A percentile compares a stretch with the other conserved stretches of the same genome.
phyloP scores from a whole-genome alignment of 2,329 filamentous ascomycete species.

The Sporothrix sp. region DNA sequence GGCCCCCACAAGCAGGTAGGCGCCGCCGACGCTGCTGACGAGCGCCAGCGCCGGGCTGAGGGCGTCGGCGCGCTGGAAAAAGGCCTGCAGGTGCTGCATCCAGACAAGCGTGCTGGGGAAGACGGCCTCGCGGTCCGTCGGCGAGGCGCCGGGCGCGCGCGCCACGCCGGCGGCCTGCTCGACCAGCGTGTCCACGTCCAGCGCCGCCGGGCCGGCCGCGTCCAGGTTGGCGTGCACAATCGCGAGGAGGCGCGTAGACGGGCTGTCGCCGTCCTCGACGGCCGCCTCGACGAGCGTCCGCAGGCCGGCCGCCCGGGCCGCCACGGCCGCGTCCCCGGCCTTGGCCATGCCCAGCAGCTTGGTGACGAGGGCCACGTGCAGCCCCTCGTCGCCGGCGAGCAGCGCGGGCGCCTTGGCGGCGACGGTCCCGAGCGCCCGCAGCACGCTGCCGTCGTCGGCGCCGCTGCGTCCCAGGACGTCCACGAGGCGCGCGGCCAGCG shows the following conservation, averaged over 20 bases:
- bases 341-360: slow-evolving; percentile 47
- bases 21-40: slow-evolving; percentile 61
- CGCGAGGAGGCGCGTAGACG: slow-evolving; percentile 33
- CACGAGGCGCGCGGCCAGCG: slow-evolving; percentile 24
- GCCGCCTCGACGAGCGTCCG: slow-evolving; percentile 36
- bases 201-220: slow-evolving; percentile 36
- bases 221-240: slow-evolving; percentile 49
- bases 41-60: slow-evolving; percentile 60
- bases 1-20: slow-evolving; percentile 46
- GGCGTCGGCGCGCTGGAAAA: slow-evolving; percentile 34
- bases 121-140: slow-evolving; percentile 34
- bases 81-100: slow-evolving; percentile 48
- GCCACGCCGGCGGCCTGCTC: slow-evolving; percentile 36
- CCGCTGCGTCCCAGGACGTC: slow-evolving; percentile 16
- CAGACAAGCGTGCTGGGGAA: slow-evolving; percentile 58
- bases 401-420: slow-evolving; percentile 35
- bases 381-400: slow-evolving; percentile 34
- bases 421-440: slow-evolving; percentile 40
- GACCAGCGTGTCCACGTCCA: slow-evolving; percentile 45
- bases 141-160: slow-evolving; percentile 16
- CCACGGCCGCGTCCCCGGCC: slow-evolving; percentile 29
- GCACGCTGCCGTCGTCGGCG: slow-evolving; percentile 21
- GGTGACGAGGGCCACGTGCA: slow-evolving; percentile 42
- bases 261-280: slow-evolving; percentile 34
- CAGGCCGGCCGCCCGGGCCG: slow-evolving; percentile 33